phyloP scores from a whole-genome alignment of 192 early-diverging fungal genomes.

The Geranomyces michiganensis region DNA sequence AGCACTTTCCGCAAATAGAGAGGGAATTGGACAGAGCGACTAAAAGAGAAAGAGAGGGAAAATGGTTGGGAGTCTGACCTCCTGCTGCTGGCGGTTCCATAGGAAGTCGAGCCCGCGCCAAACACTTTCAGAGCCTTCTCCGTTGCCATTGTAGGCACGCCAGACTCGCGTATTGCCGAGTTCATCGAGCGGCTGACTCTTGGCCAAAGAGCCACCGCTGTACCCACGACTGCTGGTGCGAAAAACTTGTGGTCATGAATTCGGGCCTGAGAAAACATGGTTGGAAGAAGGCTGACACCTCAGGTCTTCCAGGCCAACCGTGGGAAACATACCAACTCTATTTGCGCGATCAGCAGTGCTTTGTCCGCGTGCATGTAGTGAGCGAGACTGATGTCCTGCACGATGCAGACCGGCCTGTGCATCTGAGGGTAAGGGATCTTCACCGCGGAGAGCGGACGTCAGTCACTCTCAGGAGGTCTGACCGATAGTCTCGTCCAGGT shows the following conservation, averaged over 20 bases:
- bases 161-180: not conserved
- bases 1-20: too few relatives aligned
- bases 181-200: not conserved
- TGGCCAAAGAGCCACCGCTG: not conserved
- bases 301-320: not conserved
- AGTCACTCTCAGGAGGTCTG: too few relatives aligned
- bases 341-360: constrained; percentile 10
- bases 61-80: too few relatives aligned
- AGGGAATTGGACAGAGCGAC: too few relatives aligned
- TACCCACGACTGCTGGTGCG: not conserved
- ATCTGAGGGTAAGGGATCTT: not conserved
- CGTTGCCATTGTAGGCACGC: not conserved
- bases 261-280: too few relatives aligned
- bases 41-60: too few relatives aligned
- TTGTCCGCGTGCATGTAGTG: not conserved
- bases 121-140: constrained; percentile 8
- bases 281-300: not conserved
- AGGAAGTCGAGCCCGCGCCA: not conserved
- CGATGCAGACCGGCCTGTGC: not conserved
- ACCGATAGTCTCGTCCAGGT: not conserved
- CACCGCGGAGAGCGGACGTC: too few relatives aligned
- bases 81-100: not conserved
- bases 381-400: constrained; percentile 1
- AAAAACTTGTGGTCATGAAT: not conserved
- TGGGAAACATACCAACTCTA: constrained; percentile 5